phyloP scores from a whole-genome alignment of 257 asterid species.

The Orobanche coerulescens region DNA sequence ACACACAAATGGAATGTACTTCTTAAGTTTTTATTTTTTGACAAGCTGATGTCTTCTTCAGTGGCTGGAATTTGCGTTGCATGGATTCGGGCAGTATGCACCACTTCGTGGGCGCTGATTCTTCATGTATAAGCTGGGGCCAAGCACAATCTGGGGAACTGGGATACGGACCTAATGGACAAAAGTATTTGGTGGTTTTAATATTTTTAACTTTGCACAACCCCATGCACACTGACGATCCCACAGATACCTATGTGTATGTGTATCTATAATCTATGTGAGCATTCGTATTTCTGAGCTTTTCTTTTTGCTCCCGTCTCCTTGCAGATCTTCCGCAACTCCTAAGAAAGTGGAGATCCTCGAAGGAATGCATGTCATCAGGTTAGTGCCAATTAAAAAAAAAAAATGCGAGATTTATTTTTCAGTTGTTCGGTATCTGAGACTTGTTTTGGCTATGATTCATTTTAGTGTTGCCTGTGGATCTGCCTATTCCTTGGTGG shows the following conservation, averaged over 20 bases:
- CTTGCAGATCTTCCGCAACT: slow-evolving; percentile 77
- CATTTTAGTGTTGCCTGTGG: slow-evolving; percentile 87
- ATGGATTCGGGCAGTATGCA: slow-evolving; percentile 91
- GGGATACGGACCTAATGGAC: slow-evolving; percentile 90
- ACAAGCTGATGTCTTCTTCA: slow-evolving; percentile 24
- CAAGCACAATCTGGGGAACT: slow-evolving; percentile 92
- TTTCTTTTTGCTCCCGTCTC: slow-evolving; percentile 1
- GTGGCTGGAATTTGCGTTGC: slow-evolving; percentile 93
- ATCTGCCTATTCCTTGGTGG: slow-evolving; percentile 66
- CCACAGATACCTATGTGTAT: not conserved
- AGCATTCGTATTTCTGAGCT: slow-evolving; percentile 7
- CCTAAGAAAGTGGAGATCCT: slow-evolving; percentile 85
- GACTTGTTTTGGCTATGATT: slow-evolving; percentile 9
- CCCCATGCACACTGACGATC: slow-evolving; percentile 2
- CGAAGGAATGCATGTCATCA: slow-evolving; percentile 87
- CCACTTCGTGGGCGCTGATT: slow-evolving; percentile 98
- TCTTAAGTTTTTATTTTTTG: not conserved
- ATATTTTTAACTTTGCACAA: slow-evolving; percentile 16
- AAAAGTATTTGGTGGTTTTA: slow-evolving; percentile 48
- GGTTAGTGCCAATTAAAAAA: slow-evolving; percentile 62
- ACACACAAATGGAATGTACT: not conserved
- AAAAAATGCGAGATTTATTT: too few species aligned
- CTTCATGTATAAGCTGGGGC: slow-evolving; percentile 99
- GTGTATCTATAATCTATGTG: not conserved
- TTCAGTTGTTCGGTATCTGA: not conserved